Evolutionary conservation across 257 asterid species (phyloP), one percentile per base, ranked within the genome.

Genomic region (Rubia yunnanensis): DNA sequence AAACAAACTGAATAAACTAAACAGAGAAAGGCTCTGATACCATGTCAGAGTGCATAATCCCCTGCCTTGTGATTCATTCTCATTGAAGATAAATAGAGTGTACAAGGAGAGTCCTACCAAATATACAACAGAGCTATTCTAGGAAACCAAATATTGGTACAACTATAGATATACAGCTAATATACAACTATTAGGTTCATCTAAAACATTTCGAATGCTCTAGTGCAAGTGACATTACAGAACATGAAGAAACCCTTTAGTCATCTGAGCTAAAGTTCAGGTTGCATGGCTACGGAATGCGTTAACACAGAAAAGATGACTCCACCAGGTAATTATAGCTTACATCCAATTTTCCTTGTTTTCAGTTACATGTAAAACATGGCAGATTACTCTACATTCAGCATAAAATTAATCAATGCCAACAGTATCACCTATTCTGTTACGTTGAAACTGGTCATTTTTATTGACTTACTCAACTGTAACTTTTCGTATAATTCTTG

Each of bases 401-500:
- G 44, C 44, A 58, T 3, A 3, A 17, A 30, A 35, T 20, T 28
- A 30, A 34, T 27, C 20, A 7, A 20, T 15, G 39, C 1, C 23
- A 28, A 22, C 13, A 38, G 49, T 9, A 1, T 26, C 30, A 36
- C 46, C 27, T 15, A 14, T 18, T 13, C 22, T 14, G 41, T 50
- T 34, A 46, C 4, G 17, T 30, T 27, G 15, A 56, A 46, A 11
- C 30, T 17, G 44, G 28, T 18, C 24, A 64, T 18, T 46, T 64
- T 64, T 23, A 20, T 64, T n/a, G 44, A 77, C 94, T 60, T 63
- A 94, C 97, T 88, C 95, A 48, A 30, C 72, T 56, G 90, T 86
- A 55, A 88, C 95, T 81, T 90, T 95, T 60, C 97, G 88, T 74
- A 88, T 73, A 65, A 94, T 82, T 74, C 97, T 97, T 14, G 99